These are phyloP conservation scores for Solanum virginianum DNA, from an alignment of 257 asterid genomes.

Conservation along the genomic window DNA sequence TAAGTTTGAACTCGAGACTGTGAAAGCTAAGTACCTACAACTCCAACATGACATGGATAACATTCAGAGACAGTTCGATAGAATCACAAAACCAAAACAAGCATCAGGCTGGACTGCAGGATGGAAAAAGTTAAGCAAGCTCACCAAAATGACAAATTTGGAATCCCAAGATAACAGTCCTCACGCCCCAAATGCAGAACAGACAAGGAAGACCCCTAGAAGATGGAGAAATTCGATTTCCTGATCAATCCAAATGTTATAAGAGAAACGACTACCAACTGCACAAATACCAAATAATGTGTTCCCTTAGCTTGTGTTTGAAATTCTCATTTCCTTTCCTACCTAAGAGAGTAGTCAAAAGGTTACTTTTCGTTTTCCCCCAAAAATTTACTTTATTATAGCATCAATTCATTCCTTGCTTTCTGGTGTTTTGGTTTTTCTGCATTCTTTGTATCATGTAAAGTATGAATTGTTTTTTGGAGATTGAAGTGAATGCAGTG, in stretches of 20 bases:
- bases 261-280: neutral
- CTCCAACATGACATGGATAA: slow-evolving; percentile 66
- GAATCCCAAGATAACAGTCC: slow-evolving; percentile 34
- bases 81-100: slow-evolving; percentile 46
- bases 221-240: slow-evolving; percentile 95
- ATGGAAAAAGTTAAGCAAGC: slow-evolving; percentile 76
- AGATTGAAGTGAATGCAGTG: neutral
- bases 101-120: slow-evolving; percentile 62
- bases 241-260: slow-evolving; percentile 11
- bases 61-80: slow-evolving; percentile 72
- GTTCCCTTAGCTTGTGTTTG: neutral
- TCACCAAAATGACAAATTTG: slow-evolving; percentile 26
- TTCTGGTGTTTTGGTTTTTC: neutral
- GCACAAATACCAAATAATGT: neutral
- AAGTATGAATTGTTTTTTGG: neutral
- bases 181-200: slow-evolving; percentile 23
- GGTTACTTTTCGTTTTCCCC: neutral
- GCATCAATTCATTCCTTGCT: neutral
- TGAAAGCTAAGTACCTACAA: slow-evolving; percentile 64
- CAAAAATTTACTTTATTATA: neutral
- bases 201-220: slow-evolving; percentile 40
- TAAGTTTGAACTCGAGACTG: slow-evolving; percentile 71
- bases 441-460: neutral
- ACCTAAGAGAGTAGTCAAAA: neutral
- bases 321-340: neutral